phyloP scores from a whole-genome alignment of 2,329 filamentous ascomycete species.

The Shiraia sp. region DNA sequence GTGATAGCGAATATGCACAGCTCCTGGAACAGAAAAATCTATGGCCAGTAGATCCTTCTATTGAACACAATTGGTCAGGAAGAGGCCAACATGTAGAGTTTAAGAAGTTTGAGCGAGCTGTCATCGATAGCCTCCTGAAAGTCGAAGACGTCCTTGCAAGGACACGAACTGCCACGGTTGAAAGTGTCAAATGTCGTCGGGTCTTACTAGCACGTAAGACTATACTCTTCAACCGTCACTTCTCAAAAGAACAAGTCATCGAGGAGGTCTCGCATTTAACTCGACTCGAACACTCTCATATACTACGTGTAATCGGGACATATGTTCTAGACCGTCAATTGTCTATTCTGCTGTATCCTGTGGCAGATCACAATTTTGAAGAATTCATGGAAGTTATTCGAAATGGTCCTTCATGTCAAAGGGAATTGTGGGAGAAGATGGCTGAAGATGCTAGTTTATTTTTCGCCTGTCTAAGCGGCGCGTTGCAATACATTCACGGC shows the following conservation, averaged over 20 bases:
- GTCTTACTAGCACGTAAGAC: conserved; percentile 22
- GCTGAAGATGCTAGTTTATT: not conserved
- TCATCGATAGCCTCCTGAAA: not conserved
- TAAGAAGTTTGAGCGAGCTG: not conserved
- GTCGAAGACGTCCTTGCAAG: not conserved
- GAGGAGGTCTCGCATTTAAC: conserved; percentile 18
- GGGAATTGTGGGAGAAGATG: not conserved
- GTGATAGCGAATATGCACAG: conserved; percentile 1
- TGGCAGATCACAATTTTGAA: conserved; percentile 15
- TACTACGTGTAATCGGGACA: conserved; percentile 20
- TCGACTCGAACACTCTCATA: conserved; percentile 14
- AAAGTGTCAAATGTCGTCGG: conserved; percentile 18
- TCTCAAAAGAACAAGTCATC: conserved; percentile 14
- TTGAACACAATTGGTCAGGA: conserved; percentile 22
- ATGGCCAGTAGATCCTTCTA: conserved; percentile 4
- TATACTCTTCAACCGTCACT: conserved; percentile 1
- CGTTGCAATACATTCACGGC: conserved; percentile 18
- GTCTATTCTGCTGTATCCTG: conserved; percentile 22
- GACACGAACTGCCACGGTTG: conserved; percentile 6
- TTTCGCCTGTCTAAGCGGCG: conserved; percentile 15
- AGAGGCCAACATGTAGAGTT: conserved; percentile 19
- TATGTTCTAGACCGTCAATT: conserved; percentile 14
- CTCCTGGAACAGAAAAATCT: conserved; percentile 4
- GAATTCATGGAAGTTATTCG: not conserved
- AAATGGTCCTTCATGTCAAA: not conserved